Conservation (phyloP, 345 rosid species). For the Carallia brachiata region DNA sequence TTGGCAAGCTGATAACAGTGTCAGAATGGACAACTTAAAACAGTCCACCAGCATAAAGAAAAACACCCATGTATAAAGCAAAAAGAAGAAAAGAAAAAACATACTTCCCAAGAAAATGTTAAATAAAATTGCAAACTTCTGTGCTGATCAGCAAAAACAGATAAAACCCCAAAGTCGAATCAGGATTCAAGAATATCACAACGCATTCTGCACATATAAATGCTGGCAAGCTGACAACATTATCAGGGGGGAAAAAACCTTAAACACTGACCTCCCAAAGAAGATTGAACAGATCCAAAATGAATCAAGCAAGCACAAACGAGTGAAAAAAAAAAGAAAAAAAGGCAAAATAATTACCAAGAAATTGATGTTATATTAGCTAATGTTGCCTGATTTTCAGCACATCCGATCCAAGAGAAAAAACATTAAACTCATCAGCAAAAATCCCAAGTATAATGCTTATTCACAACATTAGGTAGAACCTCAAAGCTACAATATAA, state of each 20-base stretch:
- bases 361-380: neutral
- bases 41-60: constrained; percentile 20
- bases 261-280: too few relatives aligned
- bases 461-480: neutral
- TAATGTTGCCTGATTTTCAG: neutral
- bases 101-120: neutral
- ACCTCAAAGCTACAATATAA: constrained; percentile 1
- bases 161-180: too few relatives aligned
- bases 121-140: too few relatives aligned
- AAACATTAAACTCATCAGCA: neutral
- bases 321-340: too few relatives aligned
- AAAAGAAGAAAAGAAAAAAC: neutral
- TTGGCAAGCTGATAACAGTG: constrained; percentile 84
- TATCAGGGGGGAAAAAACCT: too few relatives aligned
- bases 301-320: too few relatives aligned
- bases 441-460: neutral
- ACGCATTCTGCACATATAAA: too few relatives aligned
- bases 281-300: too few relatives aligned
- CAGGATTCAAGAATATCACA: too few relatives aligned
- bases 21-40: constrained; percentile 44
- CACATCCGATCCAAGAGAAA: neutral
- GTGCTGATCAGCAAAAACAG: too few relatives aligned
- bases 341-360: neutral
- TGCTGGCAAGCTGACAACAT: too few relatives aligned
- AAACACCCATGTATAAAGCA: constrained; percentile 14